Evolutionary conservation across 2,329 filamentous ascomycete species (phyloP).

Genomic region (Colletotrichum abscissum): DNA sequence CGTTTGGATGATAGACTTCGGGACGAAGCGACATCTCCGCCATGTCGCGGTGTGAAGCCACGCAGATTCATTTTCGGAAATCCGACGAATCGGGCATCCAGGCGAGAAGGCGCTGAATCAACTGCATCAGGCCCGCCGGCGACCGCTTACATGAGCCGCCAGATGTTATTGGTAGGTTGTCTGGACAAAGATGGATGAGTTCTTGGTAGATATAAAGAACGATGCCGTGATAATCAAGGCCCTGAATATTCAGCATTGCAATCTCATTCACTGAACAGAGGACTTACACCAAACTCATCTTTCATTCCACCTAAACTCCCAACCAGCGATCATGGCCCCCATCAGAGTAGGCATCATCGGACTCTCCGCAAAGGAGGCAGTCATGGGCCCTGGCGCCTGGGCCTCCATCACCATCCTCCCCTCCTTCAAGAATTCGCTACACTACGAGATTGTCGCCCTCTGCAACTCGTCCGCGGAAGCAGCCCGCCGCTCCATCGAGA

Average conservation of each 20-base stretch:
- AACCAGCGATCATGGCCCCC: conserved; percentile 41
- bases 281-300: background rate
- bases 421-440: conserved; percentile 54
- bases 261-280: background rate
- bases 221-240: background rate
- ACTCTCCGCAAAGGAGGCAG: conserved; percentile 62
- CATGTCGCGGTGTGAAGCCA: background rate
- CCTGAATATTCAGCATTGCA: background rate
- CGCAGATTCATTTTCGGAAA: background rate
- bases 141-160: background rate
- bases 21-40: background rate
- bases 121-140: background rate
- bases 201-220: background rate
- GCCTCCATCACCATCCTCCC: conserved; percentile 67
- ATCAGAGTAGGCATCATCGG: conserved; percentile 69
- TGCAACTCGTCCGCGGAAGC: conserved; percentile 61
- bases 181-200: no score
- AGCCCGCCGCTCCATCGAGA: conserved; percentile 54
- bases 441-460: conserved; percentile 63
- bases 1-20: background rate
- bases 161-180: background rate
- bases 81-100: background rate
- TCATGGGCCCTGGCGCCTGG: conserved; percentile 61
- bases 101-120: background rate
- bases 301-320: background rate